These are phyloP conservation scores for Pestalotiopsis sp. DNA, from an alignment of 2,329 filamentous ascomycete genomes.

Conservation along the genomic window DNA sequence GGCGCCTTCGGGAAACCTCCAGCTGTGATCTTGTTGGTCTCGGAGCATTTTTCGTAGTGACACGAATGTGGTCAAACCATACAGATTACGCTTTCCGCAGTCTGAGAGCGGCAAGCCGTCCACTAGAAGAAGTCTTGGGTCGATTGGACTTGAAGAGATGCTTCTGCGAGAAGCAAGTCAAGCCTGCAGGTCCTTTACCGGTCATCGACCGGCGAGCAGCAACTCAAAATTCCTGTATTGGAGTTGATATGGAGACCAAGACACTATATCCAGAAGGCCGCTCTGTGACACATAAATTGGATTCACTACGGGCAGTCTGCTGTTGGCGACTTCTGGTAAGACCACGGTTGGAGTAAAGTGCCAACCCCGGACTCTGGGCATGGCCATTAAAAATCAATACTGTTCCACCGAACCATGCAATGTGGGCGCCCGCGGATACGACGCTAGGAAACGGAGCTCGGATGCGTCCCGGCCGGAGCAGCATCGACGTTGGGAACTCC, in stretches of 20 bases:
- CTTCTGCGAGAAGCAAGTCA: neutral
- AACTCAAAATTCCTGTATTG: neutral
- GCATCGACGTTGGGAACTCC: neutral
- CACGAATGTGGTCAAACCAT: neutral
- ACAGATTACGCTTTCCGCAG: neutral
- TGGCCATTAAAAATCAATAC: neutral
- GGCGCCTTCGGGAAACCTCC: constrained; percentile 42
- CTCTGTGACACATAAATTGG: neutral
- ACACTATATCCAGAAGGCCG: neutral
- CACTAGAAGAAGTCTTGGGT: neutral
- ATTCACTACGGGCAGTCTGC: neutral
- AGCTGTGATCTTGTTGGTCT: constrained; percentile 27
- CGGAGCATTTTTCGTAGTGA: neutral
- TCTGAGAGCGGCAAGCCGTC: neutral
- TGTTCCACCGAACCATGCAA: neutral
- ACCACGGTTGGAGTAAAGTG: neutral
- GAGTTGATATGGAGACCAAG: neutral
- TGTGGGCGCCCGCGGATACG: neutral
- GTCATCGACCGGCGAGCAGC: neutral
- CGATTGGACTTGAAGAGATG: neutral
- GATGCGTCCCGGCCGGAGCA: neutral
- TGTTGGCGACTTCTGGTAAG: neutral
- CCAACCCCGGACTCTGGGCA: neutral
- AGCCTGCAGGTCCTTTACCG: neutral
- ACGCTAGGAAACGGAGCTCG: neutral